These are phyloP conservation scores for Fusarium coffeatum DNA, from an alignment of 2,329 filamentous ascomycete genomes.

Conservation along the genomic window DNA sequence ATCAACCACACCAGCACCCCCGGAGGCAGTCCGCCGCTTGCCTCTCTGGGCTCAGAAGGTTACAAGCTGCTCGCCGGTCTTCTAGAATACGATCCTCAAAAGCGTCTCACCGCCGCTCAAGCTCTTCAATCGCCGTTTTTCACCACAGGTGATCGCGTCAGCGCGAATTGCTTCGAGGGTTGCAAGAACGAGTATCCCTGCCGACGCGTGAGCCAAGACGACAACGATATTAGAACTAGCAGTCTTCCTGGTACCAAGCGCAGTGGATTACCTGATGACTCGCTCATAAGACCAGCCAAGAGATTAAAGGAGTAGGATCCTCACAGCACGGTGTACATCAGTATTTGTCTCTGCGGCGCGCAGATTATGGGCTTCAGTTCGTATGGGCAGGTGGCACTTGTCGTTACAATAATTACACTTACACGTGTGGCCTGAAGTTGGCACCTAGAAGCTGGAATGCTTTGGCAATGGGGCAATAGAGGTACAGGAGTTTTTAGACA, in stretches of 20 bases:
- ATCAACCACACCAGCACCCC: slow-evolving; percentile 66
- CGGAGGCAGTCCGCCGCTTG: slow-evolving; percentile 54
- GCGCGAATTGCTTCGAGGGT: slow-evolving; percentile 89
- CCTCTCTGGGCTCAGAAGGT: slow-evolving; percentile 78
- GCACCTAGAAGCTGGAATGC: background rate
- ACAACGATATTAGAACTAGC: slow-evolving; percentile 93
- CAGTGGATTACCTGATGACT: slow-evolving; percentile 85
- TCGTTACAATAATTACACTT: too few relatives aligned
- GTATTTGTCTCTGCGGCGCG: background rate
- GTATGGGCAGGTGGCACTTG: background rate
- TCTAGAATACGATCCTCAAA: slow-evolving; percentile 92
- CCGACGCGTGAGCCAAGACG: slow-evolving; percentile 89
- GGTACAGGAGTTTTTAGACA: background rate
- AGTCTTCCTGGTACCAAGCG: slow-evolving; percentile 92
- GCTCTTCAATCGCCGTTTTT: slow-evolving; percentile 95
- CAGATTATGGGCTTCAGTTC: too few relatives aligned
- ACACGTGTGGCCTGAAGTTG: background rate
- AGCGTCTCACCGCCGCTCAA: slow-evolving; percentile 85
- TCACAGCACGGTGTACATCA: background rate
- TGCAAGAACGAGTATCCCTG: slow-evolving; percentile 90
- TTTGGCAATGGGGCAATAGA: background rate
- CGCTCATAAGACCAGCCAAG: slow-evolving; percentile 71
- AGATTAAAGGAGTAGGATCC: slow-evolving; percentile 66
- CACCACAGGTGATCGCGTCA: slow-evolving; percentile 76
- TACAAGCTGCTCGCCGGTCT: slow-evolving; percentile 84